Base-by-base conservation (phyloP, 2,329 filamentous ascomycete genomes). In the Elsinoe batatas region DNA sequence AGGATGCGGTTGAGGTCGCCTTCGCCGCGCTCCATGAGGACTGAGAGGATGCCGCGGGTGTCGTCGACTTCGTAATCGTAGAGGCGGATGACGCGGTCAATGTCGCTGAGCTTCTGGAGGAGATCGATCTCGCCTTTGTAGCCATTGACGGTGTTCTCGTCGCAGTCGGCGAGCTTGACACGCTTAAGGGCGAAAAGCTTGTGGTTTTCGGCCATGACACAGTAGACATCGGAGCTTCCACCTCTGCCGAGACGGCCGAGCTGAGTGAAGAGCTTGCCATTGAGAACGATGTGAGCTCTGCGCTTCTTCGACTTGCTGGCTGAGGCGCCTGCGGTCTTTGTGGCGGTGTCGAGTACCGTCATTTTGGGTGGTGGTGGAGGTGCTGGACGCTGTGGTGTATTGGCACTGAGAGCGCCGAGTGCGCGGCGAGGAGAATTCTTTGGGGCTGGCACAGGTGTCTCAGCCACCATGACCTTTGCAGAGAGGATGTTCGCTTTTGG, bases 11-110 rank as follows among this genome's bases (percentile, higher is more conserved):
- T 87, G 65, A 98, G 80, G 69, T 98, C 93, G 18, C 91, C 82
- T 72, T 98, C 93, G 61, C 93, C 93, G 68, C 95, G 87, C 73
- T 98, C 93, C 91, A 98, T 95, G 58, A 98, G 82, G 68, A 98
- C 81, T 65, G 84, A 91, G 56, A 98, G 81, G 60, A 86, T 82
- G 62, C 94, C 85, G 71, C 95, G 95, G 64, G 93, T 88, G 53
- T 89, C 83, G 67, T 97, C 97, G 67, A 97, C 79, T 70, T 98
- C 91, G 73, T 85, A 95, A 69, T 97, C 93, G 65, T 87, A 90
- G 7, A 98, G 74, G 57, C 88, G 83, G 57, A 98, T 90, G 15
- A 98, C 93, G 32, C 93, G 82, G 58, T 96, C 90, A 1, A 95
- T 88, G 36, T 87, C 85, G 42, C 83, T 82, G 12, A 98, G 75